Conservation (phyloP, 2,329 filamentous ascomycete species). For the Drechslerella coelobrocha region DNA sequence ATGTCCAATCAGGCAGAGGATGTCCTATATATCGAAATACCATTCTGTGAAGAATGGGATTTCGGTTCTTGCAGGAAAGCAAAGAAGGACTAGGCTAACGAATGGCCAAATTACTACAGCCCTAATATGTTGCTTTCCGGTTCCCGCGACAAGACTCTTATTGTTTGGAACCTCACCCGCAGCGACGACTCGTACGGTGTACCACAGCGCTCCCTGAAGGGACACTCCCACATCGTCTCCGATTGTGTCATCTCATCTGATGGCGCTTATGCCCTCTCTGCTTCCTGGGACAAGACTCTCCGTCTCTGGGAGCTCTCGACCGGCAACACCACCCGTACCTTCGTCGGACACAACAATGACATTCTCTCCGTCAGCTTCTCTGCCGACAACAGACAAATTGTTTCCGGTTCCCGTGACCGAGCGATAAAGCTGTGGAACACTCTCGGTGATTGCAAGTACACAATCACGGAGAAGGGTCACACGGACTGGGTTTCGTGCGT, state of each 20-base stretch:
- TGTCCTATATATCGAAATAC: background rate
- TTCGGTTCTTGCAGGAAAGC: background rate
- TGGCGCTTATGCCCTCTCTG: constrained; percentile 57
- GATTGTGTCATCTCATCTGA: constrained; percentile 77
- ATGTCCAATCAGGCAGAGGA: constrained; percentile 19
- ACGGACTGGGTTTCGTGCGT: constrained; percentile 99
- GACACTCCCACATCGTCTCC: constrained; percentile 99
- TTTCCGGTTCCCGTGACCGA: constrained; percentile 52
- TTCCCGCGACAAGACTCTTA: constrained; percentile 97
- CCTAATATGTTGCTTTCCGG: constrained; percentile 99
- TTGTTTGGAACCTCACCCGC: constrained; percentile 99
- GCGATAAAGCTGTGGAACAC: constrained; percentile 68
- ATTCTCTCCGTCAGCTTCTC: constrained; percentile 52
- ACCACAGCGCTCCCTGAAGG: constrained; percentile 97
- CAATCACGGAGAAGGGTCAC: constrained; percentile 99
- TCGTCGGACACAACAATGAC: constrained; percentile 44
- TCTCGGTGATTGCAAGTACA: constrained; percentile 99
- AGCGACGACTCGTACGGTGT: constrained; percentile 95
- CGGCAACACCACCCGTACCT: constrained; percentile 74
- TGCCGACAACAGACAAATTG: constrained; percentile 50
- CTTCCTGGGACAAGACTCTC: constrained; percentile 49
- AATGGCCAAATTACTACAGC: constrained; percentile 59
- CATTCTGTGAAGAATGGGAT: background rate
- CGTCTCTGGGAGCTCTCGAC: constrained; percentile 61
- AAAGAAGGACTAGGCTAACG: constrained; percentile 56